These are phyloP conservation scores for Gracilariopsis chorda DNA, from an alignment of 23 red algal genomes.

Conservation along the genomic window DNA sequence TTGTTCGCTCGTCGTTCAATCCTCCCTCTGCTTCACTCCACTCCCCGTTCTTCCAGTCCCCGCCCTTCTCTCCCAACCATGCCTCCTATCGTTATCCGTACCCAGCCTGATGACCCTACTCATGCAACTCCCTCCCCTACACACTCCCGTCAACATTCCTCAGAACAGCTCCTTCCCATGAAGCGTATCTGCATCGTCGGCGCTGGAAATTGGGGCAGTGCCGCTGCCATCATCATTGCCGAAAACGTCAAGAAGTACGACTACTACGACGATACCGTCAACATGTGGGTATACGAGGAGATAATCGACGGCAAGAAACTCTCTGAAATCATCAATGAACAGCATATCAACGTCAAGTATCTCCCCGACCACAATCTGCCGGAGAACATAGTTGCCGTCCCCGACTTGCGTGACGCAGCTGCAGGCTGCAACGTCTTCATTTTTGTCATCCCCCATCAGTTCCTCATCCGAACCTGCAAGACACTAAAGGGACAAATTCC, in stretches of 20 bases:
- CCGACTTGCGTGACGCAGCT: slow-evolving; percentile 63
- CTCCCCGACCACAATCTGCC: slow-evolving; percentile 83
- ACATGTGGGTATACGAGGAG: slow-evolving; percentile 90
- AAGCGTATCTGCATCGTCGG: slow-evolving; percentile 77
- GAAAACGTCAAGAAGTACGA: slow-evolving; percentile 61
- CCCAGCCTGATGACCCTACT: neutral
- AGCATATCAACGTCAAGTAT: slow-evolving; percentile 92
- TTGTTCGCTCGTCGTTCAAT: neutral
- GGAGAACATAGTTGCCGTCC: slow-evolving; percentile 86
- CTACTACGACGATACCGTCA: slow-evolving; percentile 62
- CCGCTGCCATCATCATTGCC: slow-evolving; percentile 71
- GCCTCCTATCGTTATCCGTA: slow-evolving; percentile 15
- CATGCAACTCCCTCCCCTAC: slow-evolving; percentile 9
- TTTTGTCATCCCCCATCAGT: slow-evolving; percentile 94
- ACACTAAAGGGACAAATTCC: slow-evolving; percentile 59
- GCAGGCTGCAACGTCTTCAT: slow-evolving; percentile 72
- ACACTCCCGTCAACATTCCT: slow-evolving; percentile 4
- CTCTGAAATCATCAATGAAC: slow-evolving; percentile 84
- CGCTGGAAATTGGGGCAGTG: slow-evolving; percentile 87
- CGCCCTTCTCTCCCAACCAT: neutral
- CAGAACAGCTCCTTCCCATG: neutral
- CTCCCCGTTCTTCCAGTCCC: neutral
- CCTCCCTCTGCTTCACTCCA: neutral
- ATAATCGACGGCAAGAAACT: slow-evolving; percentile 74
- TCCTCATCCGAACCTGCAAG: slow-evolving; percentile 64